phyloP scores from a whole-genome alignment of 805 yeast genomes.

The Candida michaelii region DNA sequence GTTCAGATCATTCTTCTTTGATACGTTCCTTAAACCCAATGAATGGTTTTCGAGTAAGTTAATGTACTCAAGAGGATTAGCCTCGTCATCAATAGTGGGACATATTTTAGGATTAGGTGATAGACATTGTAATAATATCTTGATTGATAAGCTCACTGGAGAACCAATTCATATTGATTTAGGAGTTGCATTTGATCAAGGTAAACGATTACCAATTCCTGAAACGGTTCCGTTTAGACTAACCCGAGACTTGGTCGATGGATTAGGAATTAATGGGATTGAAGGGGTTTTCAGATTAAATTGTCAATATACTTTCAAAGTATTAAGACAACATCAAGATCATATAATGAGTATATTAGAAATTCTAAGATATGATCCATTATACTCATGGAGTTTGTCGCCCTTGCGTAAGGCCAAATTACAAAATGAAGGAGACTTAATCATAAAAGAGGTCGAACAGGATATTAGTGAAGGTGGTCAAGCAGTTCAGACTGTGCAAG shows the following conservation, averaged over 20 bases:
- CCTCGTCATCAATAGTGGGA: slow-evolving; percentile 84
- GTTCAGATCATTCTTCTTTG: slow-evolving; percentile 67
- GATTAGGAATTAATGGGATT: slow-evolving; percentile 82
- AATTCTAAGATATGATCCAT: slow-evolving; percentile 87
- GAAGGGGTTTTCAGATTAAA: slow-evolving; percentile 73
- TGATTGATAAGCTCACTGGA: slow-evolving; percentile 78
- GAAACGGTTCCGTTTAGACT: slow-evolving; percentile 92
- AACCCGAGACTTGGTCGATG: slow-evolving; percentile 86
- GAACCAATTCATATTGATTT: slow-evolving; percentile 95
- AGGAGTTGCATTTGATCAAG: slow-evolving; percentile 97
- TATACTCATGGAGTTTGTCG: slow-evolving; percentile 87
- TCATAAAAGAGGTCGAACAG: slow-evolving; percentile 22
- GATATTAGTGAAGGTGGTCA: slow-evolving; percentile 73
- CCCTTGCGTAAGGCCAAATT: slow-evolving; percentile 61
- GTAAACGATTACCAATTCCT: slow-evolving; percentile 78
- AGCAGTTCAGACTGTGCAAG: slow-evolving; percentile 71
- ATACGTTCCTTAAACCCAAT: slow-evolving; percentile 63
- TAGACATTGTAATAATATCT: slow-evolving; percentile 86
- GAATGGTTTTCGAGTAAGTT: slow-evolving; percentile 71
- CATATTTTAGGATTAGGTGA: slow-evolving; percentile 91
- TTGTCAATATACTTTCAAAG: slow-evolving; percentile 71
- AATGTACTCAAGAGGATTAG: slow-evolving; percentile 73
- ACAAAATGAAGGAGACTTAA: slow-evolving; percentile 38
- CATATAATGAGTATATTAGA: slow-evolving; percentile 80
- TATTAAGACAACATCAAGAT: slow-evolving; percentile 62